Evolutionary conservation across 2,329 filamentous ascomycete species (phyloP), one percentile per base, ranked within the genome.

Genomic region (Fusarium pseudograminearum): DNA sequence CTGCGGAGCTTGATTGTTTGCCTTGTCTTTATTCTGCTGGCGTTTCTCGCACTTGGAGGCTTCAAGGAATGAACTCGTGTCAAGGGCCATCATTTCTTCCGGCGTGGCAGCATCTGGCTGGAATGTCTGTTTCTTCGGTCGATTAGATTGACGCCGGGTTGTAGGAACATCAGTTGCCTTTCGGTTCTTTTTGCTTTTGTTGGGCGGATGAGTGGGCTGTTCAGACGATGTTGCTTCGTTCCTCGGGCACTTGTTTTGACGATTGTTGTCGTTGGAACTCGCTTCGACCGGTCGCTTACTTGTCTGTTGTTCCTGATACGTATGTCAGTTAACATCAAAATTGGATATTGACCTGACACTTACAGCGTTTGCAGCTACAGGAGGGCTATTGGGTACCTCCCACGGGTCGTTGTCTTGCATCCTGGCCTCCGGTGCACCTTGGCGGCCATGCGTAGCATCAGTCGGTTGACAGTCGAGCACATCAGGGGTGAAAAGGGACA

Each of bases 211-310:
- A 6, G 40, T 22, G 9, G 40, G 40, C 15, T 30, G 33, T 15
- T 16, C 62, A 26, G 7, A n/a, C 5, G 28, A 28, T 11, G 14
- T 20, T 31, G 28, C 31, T 6, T 26, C 50, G 24, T 50, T 33
- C 52, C 65, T 50, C 4, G 31, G 50, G 15, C 7, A n/a, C 60
- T 68, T 60, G 36, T 48, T 40, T 12, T 41, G 64, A 22, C 18
- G 44, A 11, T 16, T 20, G 10, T 20, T 38, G 28, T 40, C 33
- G 20, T 33, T 54, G 16, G 22, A n/a, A 22, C 14, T 28, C 26
- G 33, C 14, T n/a, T 54, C 51, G 14, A 40, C 40, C 9, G 38
- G 40, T 14, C 51, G 38, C 10, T 54, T 54, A 24, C 26, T 41
- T 34, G 31, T 54, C 15, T 16, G 22, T 11, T 48, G 44, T n/a